Percentiles rank a stretch among this genome's conserved stretches.
Conservation (phyloP, 371 early-diverging fungal species). For the Mortierella sp. region DNA sequence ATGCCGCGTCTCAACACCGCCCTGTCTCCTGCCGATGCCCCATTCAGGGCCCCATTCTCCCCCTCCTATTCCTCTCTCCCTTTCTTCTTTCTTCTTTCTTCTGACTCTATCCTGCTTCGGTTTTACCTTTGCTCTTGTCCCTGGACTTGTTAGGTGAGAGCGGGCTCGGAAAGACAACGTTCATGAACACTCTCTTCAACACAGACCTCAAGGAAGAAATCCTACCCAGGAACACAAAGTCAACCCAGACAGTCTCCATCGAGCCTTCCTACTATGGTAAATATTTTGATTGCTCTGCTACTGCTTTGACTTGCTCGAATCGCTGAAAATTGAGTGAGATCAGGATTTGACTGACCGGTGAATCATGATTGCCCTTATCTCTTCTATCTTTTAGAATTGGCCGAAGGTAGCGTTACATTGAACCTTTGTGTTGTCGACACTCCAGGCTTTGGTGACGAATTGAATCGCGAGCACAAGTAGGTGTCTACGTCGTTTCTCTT, state of each 20-base stretch:
- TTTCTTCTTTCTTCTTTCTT: neutral
- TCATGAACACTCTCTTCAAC: slow-evolving; percentile 86
- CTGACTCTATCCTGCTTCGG: neutral
- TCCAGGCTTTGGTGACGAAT: slow-evolving; percentile 90
- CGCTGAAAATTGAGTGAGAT: neutral
- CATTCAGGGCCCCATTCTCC: neutral
- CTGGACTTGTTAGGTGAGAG: slow-evolving; percentile 62
- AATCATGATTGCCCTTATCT: neutral
- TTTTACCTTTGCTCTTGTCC: neutral
- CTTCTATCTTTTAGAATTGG: slow-evolving; percentile 71
- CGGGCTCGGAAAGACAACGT: slow-evolving; percentile 91
- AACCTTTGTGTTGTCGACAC: slow-evolving; percentile 91
- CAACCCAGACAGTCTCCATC: slow-evolving; percentile 69
- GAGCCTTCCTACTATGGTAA: slow-evolving; percentile 68
- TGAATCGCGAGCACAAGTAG: slow-evolving; percentile 76
- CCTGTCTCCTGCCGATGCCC: neutral
- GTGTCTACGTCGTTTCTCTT: slow-evolving; percentile 10
- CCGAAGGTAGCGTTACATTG: slow-evolving; percentile 91
- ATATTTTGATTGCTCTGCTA: too few species aligned
- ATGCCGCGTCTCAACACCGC: too few species aligned
- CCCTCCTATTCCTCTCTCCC: slow-evolving; percentile 3
- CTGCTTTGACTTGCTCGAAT: neutral
- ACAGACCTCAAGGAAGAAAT: slow-evolving; percentile 69
- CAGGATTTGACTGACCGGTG: neutral
- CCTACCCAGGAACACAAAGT: slow-evolving; percentile 55